A percentile compares a stretch with the other conserved stretches of the same genome.
Evolutionary conservation across 352 stramenopile species (phyloP).

Genomic region (Peronospora farinosa): DNA sequence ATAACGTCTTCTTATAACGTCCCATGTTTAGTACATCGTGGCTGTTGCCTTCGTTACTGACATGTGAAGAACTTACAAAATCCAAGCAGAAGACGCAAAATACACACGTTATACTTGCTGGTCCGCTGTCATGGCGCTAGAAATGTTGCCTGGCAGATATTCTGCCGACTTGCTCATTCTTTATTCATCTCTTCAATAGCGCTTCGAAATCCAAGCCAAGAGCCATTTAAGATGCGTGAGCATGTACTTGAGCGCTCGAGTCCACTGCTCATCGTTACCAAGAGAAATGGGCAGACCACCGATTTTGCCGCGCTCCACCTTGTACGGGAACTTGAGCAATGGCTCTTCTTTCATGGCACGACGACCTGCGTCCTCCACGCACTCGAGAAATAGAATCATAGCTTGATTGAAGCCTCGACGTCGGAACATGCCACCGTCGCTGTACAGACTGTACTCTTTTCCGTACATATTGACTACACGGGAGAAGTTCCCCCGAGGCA

Average conservation of each 20-base stretch:
- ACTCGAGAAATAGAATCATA: slow-evolving; percentile 87
- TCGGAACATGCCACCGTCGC: slow-evolving; percentile 82
- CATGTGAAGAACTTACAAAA: slow-evolving; percentile 6
- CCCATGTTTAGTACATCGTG: background rate
- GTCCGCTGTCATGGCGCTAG: slow-evolving; percentile 5
- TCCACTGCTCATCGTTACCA: slow-evolving; percentile 89
- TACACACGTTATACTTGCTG: slow-evolving; percentile 26
- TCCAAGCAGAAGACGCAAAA: slow-evolving; percentile 14
- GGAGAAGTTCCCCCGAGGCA: slow-evolving; percentile 81
- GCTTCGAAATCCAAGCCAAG: slow-evolving; percentile 88
- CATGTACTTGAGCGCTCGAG: slow-evolving; percentile 88
- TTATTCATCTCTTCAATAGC: slow-evolving; percentile 40
- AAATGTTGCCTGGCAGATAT: slow-evolving; percentile 19
- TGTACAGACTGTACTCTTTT: slow-evolving; percentile 76
- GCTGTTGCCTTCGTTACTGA: background rate
- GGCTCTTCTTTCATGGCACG: slow-evolving; percentile 86
- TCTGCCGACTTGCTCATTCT: slow-evolving; percentile 10
- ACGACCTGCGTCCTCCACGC: slow-evolving; percentile 78
- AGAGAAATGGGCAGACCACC: slow-evolving; percentile 84
- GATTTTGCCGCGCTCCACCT: slow-evolving; percentile 87
- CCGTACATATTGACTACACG: slow-evolving; percentile 82
- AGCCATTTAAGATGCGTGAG: slow-evolving; percentile 91
- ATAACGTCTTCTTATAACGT: slow-evolving; percentile 13
- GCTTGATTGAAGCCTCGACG: slow-evolving; percentile 88
- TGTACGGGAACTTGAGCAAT: slow-evolving; percentile 87